These are phyloP conservation scores for Miscanthus lutarioriparius DNA, from an alignment of 176 grass and related monocot species.

Conservation along the genomic window DNA sequence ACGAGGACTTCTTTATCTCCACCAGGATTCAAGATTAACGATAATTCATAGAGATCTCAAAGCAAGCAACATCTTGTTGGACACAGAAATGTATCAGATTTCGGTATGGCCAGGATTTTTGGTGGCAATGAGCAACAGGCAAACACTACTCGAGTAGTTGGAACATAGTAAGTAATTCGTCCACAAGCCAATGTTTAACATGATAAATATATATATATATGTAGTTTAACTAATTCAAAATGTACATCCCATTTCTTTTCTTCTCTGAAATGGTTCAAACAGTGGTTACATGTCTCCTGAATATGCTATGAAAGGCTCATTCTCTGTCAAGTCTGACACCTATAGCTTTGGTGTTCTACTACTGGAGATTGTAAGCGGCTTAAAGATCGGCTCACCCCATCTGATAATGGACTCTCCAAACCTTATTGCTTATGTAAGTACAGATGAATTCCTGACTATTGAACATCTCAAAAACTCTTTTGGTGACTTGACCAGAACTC, in stretches of 20 bases:
- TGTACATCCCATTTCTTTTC: background rate
- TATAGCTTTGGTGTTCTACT: constrained; percentile 64
- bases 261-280: constrained; percentile 2
- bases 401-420: background rate
- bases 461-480: background rate
- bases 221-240: background rate
- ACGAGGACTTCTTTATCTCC: constrained; percentile 59
- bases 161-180: constrained; percentile 52
- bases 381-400: constrained; percentile 38
- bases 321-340: constrained; percentile 63
- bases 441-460: background rate
- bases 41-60: constrained; percentile 53
- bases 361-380: constrained; percentile 49
- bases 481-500: background rate
- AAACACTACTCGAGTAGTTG: constrained; percentile 36
- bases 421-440: constrained; percentile 42
- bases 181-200: background rate
- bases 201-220: too few relatives aligned
- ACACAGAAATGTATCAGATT: constrained; percentile 57
- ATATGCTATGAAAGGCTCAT: constrained; percentile 41
- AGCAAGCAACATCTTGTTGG: constrained; percentile 58
- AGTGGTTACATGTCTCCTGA: constrained; percentile 65
- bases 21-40: constrained; percentile 55
- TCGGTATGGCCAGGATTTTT: constrained; percentile 56
- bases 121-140: constrained; percentile 24